Evolutionary conservation across 768 basidiomycete genomes (phyloP).

Genomic region (Boletus tylopilopsis): DNA sequence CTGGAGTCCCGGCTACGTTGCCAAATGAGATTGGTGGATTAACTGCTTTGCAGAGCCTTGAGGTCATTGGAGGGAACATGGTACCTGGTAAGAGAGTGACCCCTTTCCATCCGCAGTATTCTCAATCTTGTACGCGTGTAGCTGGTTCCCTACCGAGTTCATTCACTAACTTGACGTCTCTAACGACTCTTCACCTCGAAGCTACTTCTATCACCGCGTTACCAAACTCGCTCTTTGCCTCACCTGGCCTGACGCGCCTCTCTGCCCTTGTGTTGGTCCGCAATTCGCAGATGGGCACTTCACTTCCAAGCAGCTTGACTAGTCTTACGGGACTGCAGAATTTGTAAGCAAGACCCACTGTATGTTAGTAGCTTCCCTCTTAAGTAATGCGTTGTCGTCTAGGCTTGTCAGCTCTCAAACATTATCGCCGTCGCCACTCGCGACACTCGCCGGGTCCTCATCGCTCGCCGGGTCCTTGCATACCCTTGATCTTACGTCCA

Average conservation of each 20-base stretch:
- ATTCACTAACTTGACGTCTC: slow-evolving; percentile 35
- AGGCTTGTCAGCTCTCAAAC: slow-evolving; percentile 38
- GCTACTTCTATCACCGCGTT: slow-evolving; percentile 37
- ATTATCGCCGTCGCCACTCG: slow-evolving; percentile 31
- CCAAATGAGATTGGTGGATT: slow-evolving; percentile 41
- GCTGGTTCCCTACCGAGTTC: slow-evolving; percentile 40
- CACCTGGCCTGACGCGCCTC: slow-evolving; percentile 30
- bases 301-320: slow-evolving; percentile 36
- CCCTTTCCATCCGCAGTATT: not conserved
- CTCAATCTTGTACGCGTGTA: slow-evolving; percentile 9
- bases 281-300: slow-evolving; percentile 38
- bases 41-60: slow-evolving; percentile 35
- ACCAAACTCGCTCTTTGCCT: slow-evolving; percentile 32
- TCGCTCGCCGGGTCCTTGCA: slow-evolving; percentile 32
- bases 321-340: slow-evolving; percentile 33
- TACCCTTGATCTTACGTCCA: slow-evolving; percentile 39
- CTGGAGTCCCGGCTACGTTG: slow-evolving; percentile 43
- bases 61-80: slow-evolving; percentile 38
- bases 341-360: slow-evolving; percentile 30
- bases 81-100: slow-evolving; percentile 37
- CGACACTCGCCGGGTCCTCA: slow-evolving; percentile 29
- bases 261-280: slow-evolving; percentile 37
- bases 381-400: not conserved
- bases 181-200: slow-evolving; percentile 40
- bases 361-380: not conserved